phyloP scores from a whole-genome alignment of 441 rosid genomes.

The Croton laevigatus region DNA sequence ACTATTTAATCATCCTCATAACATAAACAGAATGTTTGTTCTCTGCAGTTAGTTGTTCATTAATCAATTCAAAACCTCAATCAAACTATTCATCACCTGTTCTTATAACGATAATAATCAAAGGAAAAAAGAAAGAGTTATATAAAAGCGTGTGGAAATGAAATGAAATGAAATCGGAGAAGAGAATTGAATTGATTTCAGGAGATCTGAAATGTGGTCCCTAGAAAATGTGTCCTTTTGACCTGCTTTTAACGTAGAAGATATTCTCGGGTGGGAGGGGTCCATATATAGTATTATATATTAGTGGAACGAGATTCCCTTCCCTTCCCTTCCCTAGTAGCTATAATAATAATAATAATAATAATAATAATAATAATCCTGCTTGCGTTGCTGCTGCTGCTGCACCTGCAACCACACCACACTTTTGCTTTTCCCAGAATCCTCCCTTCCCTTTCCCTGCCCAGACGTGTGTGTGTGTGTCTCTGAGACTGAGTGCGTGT shows the following conservation, averaged over 20 bases:
- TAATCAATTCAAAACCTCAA: neutral
- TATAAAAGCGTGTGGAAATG: neutral
- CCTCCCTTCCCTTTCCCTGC: conserved; percentile 13
- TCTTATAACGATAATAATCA: neutral
- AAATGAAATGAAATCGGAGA: neutral
- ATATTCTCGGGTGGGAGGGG: conserved; percentile 31
- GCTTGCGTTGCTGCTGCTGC: neutral
- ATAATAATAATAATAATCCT: too few species aligned
- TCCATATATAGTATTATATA: conserved; percentile 22
- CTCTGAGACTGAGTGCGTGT: neutral
- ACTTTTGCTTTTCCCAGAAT: conserved; percentile 33
- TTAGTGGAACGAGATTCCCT: conserved; percentile 33
- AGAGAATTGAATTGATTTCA: conserved; percentile 23
- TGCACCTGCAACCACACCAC: conserved; percentile 16
- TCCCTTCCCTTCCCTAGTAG: too few species aligned
- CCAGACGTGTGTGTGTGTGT: conserved; percentile 20
- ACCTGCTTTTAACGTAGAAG: conserved; percentile 34
- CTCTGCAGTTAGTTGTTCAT: conserved; percentile 9
- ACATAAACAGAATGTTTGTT: too few species aligned
- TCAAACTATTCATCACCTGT: too few species aligned
- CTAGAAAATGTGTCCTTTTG: conserved; percentile 25
- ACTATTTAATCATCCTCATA: too few species aligned
- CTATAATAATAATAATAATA: conserved; percentile 31
- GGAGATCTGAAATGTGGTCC: conserved; percentile 32
- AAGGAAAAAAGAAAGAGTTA: neutral